Percentiles rank a stretch among this genome's conserved stretches.
Conservation (phyloP, 441 rosid genomes). For the Mallotus japonicus region DNA sequence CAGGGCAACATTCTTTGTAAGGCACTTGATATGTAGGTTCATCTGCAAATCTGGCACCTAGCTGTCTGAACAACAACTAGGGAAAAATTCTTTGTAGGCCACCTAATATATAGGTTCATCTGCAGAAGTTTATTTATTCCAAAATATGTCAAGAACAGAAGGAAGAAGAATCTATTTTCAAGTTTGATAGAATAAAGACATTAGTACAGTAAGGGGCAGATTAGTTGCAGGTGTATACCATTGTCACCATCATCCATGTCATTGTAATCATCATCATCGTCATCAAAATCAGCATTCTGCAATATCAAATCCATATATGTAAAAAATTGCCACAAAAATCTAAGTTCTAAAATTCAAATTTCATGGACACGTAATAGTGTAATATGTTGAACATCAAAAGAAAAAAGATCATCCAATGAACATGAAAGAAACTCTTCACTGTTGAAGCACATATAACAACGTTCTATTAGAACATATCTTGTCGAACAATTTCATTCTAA, state of each 20-base stretch:
- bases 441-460: too few species aligned
- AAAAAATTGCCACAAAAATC: not conserved
- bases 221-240: conserved; percentile 21
- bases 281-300: conserved; percentile 45
- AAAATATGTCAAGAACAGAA: not conserved
- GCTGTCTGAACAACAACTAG: not conserved
- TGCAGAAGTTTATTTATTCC: not conserved
- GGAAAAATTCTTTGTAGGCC: not conserved
- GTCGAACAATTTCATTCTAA: too few species aligned
- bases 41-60: conserved; percentile 10
- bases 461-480: too few species aligned
- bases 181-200: not conserved
- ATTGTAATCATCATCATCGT: conserved; percentile 42
- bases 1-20: too few species aligned
- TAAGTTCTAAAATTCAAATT: too few species aligned
- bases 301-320: not conserved
- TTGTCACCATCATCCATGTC: conserved; percentile 29
- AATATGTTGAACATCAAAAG: too few species aligned
- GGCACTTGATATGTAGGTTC: not conserved
- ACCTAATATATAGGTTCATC: conserved; percentile 18
- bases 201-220: not conserved
- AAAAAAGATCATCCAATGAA: too few species aligned
- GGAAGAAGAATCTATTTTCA: not conserved
- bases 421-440: too few species aligned
- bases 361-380: too few species aligned